A percentile compares a stretch with the other conserved stretches of the same genome.
Evolutionary conservation across 176 grass and related monocot genomes (phyloP).

Genomic region (Calamus simplicifolius): DNA sequence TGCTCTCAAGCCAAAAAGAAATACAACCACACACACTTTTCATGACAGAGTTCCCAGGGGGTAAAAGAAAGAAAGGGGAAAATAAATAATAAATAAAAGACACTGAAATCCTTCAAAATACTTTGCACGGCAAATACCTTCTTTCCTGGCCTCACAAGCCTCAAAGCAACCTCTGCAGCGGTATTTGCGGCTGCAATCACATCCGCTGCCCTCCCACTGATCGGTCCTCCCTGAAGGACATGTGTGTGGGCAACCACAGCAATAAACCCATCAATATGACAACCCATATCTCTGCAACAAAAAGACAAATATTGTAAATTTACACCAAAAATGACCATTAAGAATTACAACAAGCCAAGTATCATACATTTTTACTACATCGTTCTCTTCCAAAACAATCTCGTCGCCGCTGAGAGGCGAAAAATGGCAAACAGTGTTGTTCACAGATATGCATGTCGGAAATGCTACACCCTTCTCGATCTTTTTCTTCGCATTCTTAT

Average conservation of each 20-base stretch:
- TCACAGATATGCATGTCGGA: conserved; percentile 87
- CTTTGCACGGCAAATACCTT: conserved; percentile 37
- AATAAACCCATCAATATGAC: conserved; percentile 99
- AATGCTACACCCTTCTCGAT: conserved; percentile 96
- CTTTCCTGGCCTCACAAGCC: conserved; percentile 94
- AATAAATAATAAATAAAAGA: not conserved
- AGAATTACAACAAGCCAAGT: not conserved
- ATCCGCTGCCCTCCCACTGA: conserved; percentile 81
- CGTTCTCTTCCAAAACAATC: conserved; percentile 64
- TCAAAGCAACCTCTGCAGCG: conserved; percentile 81
- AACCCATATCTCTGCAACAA: conserved; percentile 80
- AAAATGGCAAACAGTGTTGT: conserved; percentile 92
- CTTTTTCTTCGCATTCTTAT: conserved; percentile 95
- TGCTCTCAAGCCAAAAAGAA: too few species aligned
- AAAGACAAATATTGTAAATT: conserved; percentile 1
- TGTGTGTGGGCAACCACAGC: conserved; percentile 95
- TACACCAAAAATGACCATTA: not conserved
- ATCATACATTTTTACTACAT: conserved; percentile 96
- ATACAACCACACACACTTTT: too few species aligned
- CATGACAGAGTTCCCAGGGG: too few species aligned
- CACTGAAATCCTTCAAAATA: not conserved
- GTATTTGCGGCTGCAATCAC: conserved; percentile 90
- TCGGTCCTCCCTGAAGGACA: conserved; percentile 51
- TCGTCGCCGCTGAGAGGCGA: conserved; percentile 84
- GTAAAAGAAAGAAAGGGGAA: too few species aligned